Evolutionary conservation across 305 asterid genomes (phyloP).

Genomic region (Fraxinus floribunda): DNA sequence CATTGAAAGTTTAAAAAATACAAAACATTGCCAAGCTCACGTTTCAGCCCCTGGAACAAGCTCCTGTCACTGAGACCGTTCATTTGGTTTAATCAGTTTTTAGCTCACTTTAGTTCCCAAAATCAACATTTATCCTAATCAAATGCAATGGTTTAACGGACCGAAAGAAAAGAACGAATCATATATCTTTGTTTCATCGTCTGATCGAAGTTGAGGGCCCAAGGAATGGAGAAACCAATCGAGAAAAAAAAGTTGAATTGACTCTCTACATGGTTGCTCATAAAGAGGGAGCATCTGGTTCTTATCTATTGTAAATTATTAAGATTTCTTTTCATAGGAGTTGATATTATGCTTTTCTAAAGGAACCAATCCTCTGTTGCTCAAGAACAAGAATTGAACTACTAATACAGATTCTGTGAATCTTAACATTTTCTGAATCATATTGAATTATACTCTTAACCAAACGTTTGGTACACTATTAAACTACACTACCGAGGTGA

Average conservation of each 20-base stretch:
- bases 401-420: background rate
- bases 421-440: background rate
- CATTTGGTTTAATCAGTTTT: background rate
- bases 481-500: background rate
- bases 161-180: background rate
- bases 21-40: too few species aligned
- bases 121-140: background rate
- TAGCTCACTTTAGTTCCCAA: background rate
- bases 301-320: background rate
- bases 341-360: background rate
- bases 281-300: slow-evolving; percentile 1
- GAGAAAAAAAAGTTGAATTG: background rate
- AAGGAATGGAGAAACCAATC: background rate
- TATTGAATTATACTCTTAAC: background rate
- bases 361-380: background rate
- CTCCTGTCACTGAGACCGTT: too few species aligned
- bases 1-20: too few species aligned
- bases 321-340: background rate
- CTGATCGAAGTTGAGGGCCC: background rate
- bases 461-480: background rate
- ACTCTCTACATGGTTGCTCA: background rate
- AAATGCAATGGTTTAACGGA: background rate
- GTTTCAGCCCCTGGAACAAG: too few species aligned
- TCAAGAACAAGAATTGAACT: background rate
- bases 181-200: background rate